Evolutionary conservation across 179 eudicot genomes (phyloP), one percentile per base, ranked within the genome.

Genomic region (Spergularia azorica): DNA sequence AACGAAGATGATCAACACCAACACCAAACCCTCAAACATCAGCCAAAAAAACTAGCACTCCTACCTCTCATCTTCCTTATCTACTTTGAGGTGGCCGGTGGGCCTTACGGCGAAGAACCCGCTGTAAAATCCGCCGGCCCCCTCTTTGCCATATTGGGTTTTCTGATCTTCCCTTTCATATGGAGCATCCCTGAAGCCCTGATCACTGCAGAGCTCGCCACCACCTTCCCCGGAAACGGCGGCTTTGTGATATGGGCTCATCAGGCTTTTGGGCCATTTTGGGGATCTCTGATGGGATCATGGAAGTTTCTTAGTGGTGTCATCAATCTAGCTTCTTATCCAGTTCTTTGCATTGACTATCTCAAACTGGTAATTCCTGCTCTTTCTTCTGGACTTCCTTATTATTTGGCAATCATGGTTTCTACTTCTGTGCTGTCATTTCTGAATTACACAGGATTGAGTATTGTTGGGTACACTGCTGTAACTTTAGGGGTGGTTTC

Each of bases 401-500:
- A 58, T 67, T 73, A 73, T 5, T 1, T 82, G 0, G 91, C 92
- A 0, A 78, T 91, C 2, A 64, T 83, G 0, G 10, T 70, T 0
- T 81, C 84, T 2, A 91, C 90, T 48, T 15, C 82, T 26, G 1
- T 84, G 9, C 74, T 91, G 1, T 82, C 93, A 2, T 81, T 80
- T 38, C 26, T 91, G 39, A 91, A 91, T 46, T 91, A 84, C 52
- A 86, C 88, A 12, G 95, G 95, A 2, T 56, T 91, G 56, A 79
- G 79, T 11, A 84, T 91, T 54, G 95, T 91, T 16, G 93, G 95
- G 5, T 89, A 86, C 32, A 81, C 89, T 38, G 84, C 95, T 16
- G 90, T 91, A 9, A 43, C 43, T 4, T 63, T 91, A 4, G 95
- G 90, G 16, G 9, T 85, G 21, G 56, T 86, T 15, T 89, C 95